Base-by-base conservation (phyloP, 2,329 filamentous ascomycete species). In the Iodosphaeria phyllophila region DNA sequence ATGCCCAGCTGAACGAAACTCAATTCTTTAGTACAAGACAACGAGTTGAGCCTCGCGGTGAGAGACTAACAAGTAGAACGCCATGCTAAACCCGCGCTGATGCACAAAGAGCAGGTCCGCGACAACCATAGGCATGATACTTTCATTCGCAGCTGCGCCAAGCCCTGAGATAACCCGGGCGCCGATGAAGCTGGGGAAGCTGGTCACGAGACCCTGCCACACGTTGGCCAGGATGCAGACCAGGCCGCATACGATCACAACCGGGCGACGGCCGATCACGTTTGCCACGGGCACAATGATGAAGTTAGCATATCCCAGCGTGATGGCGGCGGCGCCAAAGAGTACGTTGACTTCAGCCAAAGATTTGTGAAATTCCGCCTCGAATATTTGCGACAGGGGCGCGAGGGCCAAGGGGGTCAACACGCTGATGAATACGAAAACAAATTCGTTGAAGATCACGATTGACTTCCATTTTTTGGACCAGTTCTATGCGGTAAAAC, bases 401-500 rank as follows among this genome's bases (percentile, higher is more conserved):
- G 47, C 35, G 26, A 50, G 46, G 22, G 45, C 41, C 17, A 50
- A 38, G 7, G 45, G 41, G 18, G 45, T 46, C 30, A 49, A 29
- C 33, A 48, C 44, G 34, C 37, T 41, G 30, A 44, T 37, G 33
- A 48, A 47, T 18, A 46, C 41, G 30, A 48, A 46, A 25, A 46
- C 22, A 23, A 36, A 41, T 33, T 46, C 40, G 32, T 46, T 46
- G 26, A 40, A 24, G 28, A 51, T 38, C 7, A 46, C 31, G 22
- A 37, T 36, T 10, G 35, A 22, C 25, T 50, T 49, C 43, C 41
- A 47, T 19, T 20, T 33, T 25, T 26, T 20, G 25, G 27, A 42
- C 47, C 44, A 48, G 33, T 50, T 50, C 37, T 41, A 13, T 21
- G 24, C 6, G 20, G 29, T 18, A 15, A 6, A 6, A 13, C 8